Evolutionary conservation across 2,329 filamentous ascomycete species (phyloP).

Genomic region (Monilinia vaccinii-corymbosi): DNA sequence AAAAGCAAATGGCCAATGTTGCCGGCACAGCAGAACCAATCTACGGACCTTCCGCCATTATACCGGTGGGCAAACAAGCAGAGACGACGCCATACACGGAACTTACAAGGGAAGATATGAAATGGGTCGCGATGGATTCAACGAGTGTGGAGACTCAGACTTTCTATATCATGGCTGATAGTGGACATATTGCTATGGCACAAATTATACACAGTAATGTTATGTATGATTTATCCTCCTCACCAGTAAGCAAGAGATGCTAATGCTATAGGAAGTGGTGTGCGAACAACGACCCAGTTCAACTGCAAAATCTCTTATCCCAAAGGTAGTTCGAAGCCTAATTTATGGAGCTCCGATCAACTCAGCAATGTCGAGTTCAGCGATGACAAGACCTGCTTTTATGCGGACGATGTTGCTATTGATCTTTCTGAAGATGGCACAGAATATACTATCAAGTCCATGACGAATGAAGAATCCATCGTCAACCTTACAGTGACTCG

Average conservation of each 20-base stretch:
- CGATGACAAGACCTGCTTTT: constrained; percentile 74
- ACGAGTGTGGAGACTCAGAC: constrained; percentile 92
- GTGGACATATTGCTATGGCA: constrained; percentile 65
- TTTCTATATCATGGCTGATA: constrained; percentile 81
- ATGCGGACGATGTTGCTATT: constrained; percentile 74
- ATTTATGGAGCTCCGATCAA: constrained; percentile 76
- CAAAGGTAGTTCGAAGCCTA: constrained; percentile 55
- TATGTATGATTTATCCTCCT: constrained; percentile 49
- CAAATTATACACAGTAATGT: constrained; percentile 99
- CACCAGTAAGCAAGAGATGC: constrained; percentile 15
- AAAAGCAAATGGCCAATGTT: constrained; percentile 76
- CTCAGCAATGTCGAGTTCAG: constrained; percentile 75
- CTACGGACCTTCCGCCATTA: constrained; percentile 83
- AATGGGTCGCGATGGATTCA: constrained; percentile 72
- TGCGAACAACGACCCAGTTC: constrained; percentile 88
- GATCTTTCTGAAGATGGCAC: constrained; percentile 79
- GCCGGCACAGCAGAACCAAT: constrained; percentile 94
- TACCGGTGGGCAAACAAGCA: constrained; percentile 73
- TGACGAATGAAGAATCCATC: constrained; percentile 68
- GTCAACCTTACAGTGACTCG: constrained; percentile 80
- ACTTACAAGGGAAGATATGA: constrained; percentile 65
- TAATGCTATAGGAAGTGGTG: constrained; percentile 50
- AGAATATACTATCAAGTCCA: constrained; percentile 82
- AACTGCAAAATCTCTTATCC: constrained; percentile 85
- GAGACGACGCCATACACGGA: constrained; percentile 73